Base-by-base conservation (phyloP, 768 basidiomycete species). In the Calvatia gigantea region DNA sequence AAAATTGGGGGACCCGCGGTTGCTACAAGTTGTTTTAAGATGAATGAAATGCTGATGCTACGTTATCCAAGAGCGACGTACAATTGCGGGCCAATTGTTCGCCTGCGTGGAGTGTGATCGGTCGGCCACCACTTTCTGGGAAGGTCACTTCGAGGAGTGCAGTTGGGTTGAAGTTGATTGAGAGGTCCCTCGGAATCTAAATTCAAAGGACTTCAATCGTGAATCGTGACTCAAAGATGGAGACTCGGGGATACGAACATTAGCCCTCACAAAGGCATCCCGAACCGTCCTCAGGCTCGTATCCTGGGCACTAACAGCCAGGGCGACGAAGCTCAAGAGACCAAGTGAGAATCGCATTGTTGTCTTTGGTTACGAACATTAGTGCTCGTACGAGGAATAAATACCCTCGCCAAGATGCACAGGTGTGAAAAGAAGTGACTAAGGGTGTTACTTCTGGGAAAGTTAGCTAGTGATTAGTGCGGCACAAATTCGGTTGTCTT, bases 1-100 rank as follows among this genome's bases (percentile, higher is more conserved):
- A 74, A 77, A 4, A 60, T 61, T 2, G 74, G 74, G 2, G 72
- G 73, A 2, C 68, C 70, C 0, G 67, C 73, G n/a, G 76, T 77
- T 12, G 66, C 76, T 77, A 44, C 8, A 17, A 31, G 15, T 37
- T 3, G 6, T n/a, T 42, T n/a, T n/a, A 37, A 37, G 2, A 21
- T 14, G 12, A 25, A 32, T 25, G 17, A 44, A 51, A 25, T 21
- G n/a, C 21, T 8, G 31, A 6, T 32, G 6, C 43, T 28, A 15
- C 7, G 33, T 6, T 25, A 6, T n/a, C 32, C 6, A 38, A 11
- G 12, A 28, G 9, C 11, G 15, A 49, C 64, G 31, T 56, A 75
- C 74, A 63, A 38, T 73, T 67, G 41, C 66, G 64, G 15, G 70
- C 69, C 25, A 74, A 54, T 9, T 72, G 68, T 23, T 70, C 56